Conservation (phyloP, 148 eudicot species). For the Limonium bicolor region DNA sequence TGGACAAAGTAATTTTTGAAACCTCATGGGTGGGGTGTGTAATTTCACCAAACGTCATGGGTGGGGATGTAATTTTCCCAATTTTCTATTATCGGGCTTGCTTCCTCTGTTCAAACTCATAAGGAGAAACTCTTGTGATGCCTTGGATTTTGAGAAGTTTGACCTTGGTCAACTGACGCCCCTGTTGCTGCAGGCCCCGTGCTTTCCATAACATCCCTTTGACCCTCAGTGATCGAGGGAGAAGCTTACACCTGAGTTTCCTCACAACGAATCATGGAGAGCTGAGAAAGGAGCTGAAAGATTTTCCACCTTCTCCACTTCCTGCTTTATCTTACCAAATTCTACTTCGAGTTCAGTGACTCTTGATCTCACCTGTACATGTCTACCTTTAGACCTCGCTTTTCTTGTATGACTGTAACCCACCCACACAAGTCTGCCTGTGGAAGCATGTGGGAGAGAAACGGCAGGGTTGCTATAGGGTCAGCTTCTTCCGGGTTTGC, state of each 20-base stretch:
- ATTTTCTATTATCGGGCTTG: too few species aligned
- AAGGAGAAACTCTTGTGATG: slow-evolving; percentile 47
- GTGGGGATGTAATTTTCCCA: too few species aligned
- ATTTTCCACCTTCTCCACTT: slow-evolving; percentile 60
- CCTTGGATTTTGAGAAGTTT: slow-evolving; percentile 23
- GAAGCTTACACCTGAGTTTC: slow-evolving; percentile 44
- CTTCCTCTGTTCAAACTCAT: too few species aligned
- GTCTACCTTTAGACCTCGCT: slow-evolving; percentile 53
- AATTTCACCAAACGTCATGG: too few species aligned
- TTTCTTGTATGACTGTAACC: slow-evolving; percentile 62
- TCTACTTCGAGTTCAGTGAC: slow-evolving; percentile 81
- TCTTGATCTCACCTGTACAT: slow-evolving; percentile 66
- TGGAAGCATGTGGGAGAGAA: slow-evolving; percentile 25
- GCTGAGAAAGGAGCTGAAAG: slow-evolving; percentile 37
- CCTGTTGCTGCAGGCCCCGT: slow-evolving; percentile 34
- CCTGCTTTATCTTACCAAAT: slow-evolving; percentile 54
- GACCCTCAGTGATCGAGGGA: slow-evolving; percentile 38
- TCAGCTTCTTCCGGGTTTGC: slow-evolving; percentile 31
- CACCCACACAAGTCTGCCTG: slow-evolving; percentile 71
- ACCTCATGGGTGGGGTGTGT: too few species aligned
- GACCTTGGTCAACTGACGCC: slow-evolving; percentile 33
- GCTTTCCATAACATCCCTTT: slow-evolving; percentile 26
- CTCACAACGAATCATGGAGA: slow-evolving; percentile 38
- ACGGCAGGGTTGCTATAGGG: slow-evolving; percentile 14
- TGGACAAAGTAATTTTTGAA: too few species aligned